These are phyloP conservation scores for Trichocladium uniseriatum DNA, from an alignment of 495 filamentous ascomycete genomes.

Conservation along the genomic window DNA sequence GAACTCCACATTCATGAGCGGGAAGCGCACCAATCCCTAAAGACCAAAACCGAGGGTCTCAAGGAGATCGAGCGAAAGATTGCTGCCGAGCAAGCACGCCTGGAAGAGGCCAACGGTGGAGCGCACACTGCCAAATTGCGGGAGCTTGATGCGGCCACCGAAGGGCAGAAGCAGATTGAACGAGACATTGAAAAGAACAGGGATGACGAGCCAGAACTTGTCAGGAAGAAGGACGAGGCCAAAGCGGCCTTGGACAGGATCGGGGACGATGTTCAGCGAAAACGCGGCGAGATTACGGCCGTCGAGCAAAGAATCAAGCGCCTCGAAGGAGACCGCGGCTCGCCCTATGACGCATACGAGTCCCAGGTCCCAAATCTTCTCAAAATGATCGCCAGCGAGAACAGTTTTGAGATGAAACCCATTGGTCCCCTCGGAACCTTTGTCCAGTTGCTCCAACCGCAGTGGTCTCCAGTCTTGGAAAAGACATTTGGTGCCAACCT, in stretches of 20 bases:
- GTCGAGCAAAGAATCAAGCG: conserved; percentile 30
- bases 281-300: conserved; percentile 43
- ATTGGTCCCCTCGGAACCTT: conserved; percentile 76
- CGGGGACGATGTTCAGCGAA: conserved; percentile 28
- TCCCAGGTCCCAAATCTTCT: conserved; percentile 54
- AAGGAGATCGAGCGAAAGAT: conserved; percentile 33
- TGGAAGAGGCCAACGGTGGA: conserved; percentile 49
- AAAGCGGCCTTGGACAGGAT: conserved; percentile 36
- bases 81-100: conserved; percentile 31
- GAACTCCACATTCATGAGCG: conserved; percentile 39
- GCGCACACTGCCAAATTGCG: conserved; percentile 27
- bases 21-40: conserved; percentile 34
- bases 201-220: conserved; percentile 22
- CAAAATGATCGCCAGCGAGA: conserved; percentile 55
- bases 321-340: conserved; percentile 25
- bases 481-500: conserved; percentile 54
- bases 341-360: conserved; percentile 46
- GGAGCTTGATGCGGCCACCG: conserved; percentile 42
- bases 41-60: conserved; percentile 25
- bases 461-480: conserved; percentile 83
- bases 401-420: conserved; percentile 57
- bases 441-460: conserved; percentile 62
- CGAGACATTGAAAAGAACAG: conserved; percentile 29
- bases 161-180: conserved; percentile 36
- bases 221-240: conserved; percentile 24